phyloP scores from a whole-genome alignment of 2,329 filamentous ascomycete species.

The Nectriaceae sp. region DNA sequence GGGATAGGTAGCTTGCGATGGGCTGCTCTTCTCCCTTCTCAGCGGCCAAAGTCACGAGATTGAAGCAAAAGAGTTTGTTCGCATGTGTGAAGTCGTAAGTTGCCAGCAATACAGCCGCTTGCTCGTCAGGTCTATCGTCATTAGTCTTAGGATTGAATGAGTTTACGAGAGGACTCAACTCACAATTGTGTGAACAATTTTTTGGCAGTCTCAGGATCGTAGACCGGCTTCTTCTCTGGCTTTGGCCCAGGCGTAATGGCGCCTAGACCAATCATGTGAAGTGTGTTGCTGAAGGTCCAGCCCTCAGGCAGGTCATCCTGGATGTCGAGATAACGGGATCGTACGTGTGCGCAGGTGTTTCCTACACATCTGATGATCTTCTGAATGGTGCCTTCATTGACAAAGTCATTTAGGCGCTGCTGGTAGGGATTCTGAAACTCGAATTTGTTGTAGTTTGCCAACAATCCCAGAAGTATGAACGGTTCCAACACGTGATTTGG shows the following conservation, averaged over 20 bases:
- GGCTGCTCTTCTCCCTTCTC: constrained; percentile 71
- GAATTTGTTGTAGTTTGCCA: constrained; percentile 99
- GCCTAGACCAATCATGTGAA: constrained; percentile 84
- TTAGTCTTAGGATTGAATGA: not conserved
- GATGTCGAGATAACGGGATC: constrained; percentile 79
- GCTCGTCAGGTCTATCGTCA: constrained; percentile 66
- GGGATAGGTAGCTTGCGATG: constrained; percentile 79
- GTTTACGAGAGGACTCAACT: constrained; percentile 35
- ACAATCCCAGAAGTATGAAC: constrained; percentile 79
- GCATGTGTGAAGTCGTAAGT: constrained; percentile 93
- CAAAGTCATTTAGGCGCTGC: constrained; percentile 88
- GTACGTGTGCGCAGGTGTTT: constrained; percentile 65
- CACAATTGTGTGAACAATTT: constrained; percentile 78
- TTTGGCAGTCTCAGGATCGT: constrained; percentile 80
- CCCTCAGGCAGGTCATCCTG: constrained; percentile 89
- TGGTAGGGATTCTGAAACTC: constrained; percentile 98
- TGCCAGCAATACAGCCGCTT: constrained; percentile 78
- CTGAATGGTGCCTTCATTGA: constrained; percentile 85
- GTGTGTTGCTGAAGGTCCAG: constrained; percentile 80
- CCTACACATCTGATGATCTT: constrained; percentile 80
- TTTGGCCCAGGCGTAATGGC: constrained; percentile 70
- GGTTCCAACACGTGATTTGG: constrained; percentile 67
- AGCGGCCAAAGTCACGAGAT: constrained; percentile 64
- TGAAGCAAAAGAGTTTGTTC: constrained; percentile 93
- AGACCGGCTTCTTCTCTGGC: constrained; percentile 55